Base-by-base conservation (phyloP, 306 rosid genomes). In the Corylus heterophylla region DNA sequence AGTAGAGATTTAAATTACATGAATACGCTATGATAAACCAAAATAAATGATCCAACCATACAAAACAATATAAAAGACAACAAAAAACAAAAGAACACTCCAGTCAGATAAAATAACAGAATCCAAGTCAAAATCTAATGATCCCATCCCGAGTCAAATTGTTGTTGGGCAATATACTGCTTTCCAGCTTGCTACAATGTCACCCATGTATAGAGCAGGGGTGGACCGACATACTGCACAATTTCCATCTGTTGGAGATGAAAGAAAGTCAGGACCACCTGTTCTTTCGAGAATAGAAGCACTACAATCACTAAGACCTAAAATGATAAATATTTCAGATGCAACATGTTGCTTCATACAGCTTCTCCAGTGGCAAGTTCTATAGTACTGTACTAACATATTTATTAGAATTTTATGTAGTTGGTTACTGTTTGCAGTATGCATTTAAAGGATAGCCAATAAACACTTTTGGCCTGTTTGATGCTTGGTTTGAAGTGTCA, bases 1-100 rank as follows among this genome's bases (percentile, higher is more conserved):
- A 82, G 16, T 77, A 87, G 54, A 80, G 27, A 86, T 59, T 54
- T 35, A 10, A 85, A 82, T 72, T 67, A 7, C 76, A 82, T 74
- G 12, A 85, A 69, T 54, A 69, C 22, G 29, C 52, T 63, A 49
- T 16, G 7, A 54, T 14, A 25, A 66, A 83, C 74, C 74, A 62
- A 39, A 66, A 71, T 20, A 54, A 50, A 54, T 13, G 42, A 12
- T 12, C n/a, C 2, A 22, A 12, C 55, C 0, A 12, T n/a, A 12
- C n/a, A 39, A 2, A 44, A 44, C 4, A 31, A 58, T 37, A 17
- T 39, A 5, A 61, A 25, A 79, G 47, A 71, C 27, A 71, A 35
- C 42, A 8, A 5, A 7, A 7, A n/a, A 68, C 42, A 18, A 42
- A 20, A 14, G 5, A 59, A 1, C 25, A 1, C 7, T 54, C 8